A percentile compares a stretch with the other conserved stretches of the same genome.
phyloP scores from a whole-genome alignment of 768 basidiomycete species.

The Calocera cornea region DNA sequence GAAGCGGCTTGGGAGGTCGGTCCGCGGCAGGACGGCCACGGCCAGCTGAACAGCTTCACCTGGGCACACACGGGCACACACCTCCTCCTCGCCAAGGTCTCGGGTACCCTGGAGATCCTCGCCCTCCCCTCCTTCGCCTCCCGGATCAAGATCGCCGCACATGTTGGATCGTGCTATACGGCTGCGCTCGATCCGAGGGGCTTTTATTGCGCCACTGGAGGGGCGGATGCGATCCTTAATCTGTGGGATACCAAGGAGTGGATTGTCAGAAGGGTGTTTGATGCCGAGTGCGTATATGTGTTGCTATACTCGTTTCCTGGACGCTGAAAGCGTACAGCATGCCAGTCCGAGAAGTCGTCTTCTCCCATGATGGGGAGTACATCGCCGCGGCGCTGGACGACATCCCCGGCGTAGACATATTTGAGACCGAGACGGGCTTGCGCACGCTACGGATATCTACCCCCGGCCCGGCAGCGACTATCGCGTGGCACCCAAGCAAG shows the following conservation, averaged over 20 bases:
- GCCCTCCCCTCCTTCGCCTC: slow-evolving; percentile 51
- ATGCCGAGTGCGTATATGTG: slow-evolving; percentile 64
- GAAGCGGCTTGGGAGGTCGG: background rate
- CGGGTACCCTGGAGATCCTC: slow-evolving; percentile 52
- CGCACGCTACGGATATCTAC: background rate
- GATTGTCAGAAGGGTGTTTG: slow-evolving; percentile 63
- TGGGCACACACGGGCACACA: slow-evolving; percentile 2
- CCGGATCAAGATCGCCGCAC: slow-evolving; percentile 52
- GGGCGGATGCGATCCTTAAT: slow-evolving; percentile 70
- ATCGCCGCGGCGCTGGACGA: slow-evolving; percentile 62
- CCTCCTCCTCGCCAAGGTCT: slow-evolving; percentile 26
- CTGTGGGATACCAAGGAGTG: slow-evolving; percentile 67
- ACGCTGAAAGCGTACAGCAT: slow-evolving; percentile 31
- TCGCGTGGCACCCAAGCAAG: background rate
- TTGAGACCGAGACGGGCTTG: background rate
- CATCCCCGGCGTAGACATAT: background rate
- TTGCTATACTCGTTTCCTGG: background rate
- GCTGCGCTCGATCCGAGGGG: slow-evolving; percentile 71
- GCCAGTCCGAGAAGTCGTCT: slow-evolving; percentile 21
- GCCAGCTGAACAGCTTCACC: background rate
- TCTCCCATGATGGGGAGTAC: slow-evolving; percentile 75
- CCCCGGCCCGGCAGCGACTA: background rate
- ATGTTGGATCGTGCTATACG: slow-evolving; percentile 67
- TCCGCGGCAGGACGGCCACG: background rate
- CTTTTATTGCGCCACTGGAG: slow-evolving; percentile 68